A percentile compares a stretch with the other conserved stretches of the same genome.
phyloP scores from a whole-genome alignment of 306 rosid species.

The Castanopsis chinensis region DNA sequence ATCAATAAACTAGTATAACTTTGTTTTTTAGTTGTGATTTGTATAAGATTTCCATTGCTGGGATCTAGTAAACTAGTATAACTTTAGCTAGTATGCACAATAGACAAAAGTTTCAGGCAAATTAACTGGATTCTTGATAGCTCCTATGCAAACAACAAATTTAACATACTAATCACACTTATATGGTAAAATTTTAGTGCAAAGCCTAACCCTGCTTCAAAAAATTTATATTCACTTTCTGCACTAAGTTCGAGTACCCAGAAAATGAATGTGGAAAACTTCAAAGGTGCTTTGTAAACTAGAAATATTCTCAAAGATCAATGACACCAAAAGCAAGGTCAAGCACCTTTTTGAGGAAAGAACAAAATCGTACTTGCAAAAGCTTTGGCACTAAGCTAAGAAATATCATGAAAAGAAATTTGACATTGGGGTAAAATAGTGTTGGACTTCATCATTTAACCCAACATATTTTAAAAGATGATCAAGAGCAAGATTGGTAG shows the following conservation, averaged over 20 bases:
- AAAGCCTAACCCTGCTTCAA: neutral
- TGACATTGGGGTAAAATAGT: neutral
- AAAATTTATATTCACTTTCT: neutral
- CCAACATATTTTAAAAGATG: neutral
- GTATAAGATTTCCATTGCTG: too few relatives aligned
- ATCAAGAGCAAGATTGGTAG: neutral
- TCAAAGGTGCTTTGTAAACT: neutral
- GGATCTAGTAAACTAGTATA: constrained; percentile 1
- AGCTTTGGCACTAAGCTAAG: neutral
- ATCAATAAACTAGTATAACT: constrained; percentile 8
- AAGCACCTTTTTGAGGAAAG: neutral
- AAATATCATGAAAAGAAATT: neutral
- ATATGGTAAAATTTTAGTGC: neutral
- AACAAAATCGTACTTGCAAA: neutral
- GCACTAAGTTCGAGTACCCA: neutral
- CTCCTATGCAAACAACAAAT: neutral
- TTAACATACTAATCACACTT: neutral
- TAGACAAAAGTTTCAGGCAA: neutral
- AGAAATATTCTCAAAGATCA: neutral
- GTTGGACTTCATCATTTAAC: neutral
- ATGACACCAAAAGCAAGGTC: neutral
- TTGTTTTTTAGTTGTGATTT: too few relatives aligned
- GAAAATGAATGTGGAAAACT: neutral
- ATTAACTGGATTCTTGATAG: neutral
- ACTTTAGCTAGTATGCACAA: neutral